Conservation (phyloP, 2,329 filamentous ascomycete species). For the Pseudonectria buxi region DNA sequence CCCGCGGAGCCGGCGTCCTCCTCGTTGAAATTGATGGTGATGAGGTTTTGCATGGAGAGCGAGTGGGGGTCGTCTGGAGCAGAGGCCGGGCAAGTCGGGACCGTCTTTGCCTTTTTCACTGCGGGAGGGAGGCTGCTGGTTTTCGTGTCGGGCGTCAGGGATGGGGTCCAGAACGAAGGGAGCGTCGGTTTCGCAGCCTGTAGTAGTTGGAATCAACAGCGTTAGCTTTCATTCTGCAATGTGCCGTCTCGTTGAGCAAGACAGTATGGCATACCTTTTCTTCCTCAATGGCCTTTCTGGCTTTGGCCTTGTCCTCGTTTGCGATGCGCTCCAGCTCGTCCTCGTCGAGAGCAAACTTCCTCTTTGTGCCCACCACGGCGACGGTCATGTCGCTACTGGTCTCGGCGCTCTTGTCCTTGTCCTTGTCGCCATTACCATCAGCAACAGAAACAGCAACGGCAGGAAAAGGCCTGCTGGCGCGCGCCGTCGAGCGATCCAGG, state of each 20-base stretch:
- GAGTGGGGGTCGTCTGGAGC: slow-evolving; percentile 58
- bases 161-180: slow-evolving; percentile 90
- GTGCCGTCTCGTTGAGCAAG: too few species aligned
- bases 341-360: slow-evolving; percentile 70
- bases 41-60: slow-evolving; percentile 71
- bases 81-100: slow-evolving; percentile 72
- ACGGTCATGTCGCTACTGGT: background rate
- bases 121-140: slow-evolving; percentile 45
- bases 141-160: slow-evolving; percentile 58
- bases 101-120: slow-evolving; percentile 56
- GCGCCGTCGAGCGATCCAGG: slow-evolving; percentile 33
- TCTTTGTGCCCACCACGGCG: slow-evolving; percentile 41
- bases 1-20: slow-evolving; percentile 47
- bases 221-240: slow-evolving; percentile 6
- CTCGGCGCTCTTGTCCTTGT: slow-evolving; percentile 1
- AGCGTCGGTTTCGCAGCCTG: slow-evolving; percentile 59
- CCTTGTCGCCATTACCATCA: slow-evolving; percentile 1
- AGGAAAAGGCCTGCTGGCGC: slow-evolving; percentile 33
- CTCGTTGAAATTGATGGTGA: slow-evolving; percentile 70
- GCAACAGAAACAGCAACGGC: too few species aligned
- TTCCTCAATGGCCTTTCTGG: slow-evolving; percentile 62
- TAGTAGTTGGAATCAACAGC: slow-evolving; percentile 4
- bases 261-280: slow-evolving; percentile 52
- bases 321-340: slow-evolving; percentile 67
- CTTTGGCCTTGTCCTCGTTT: slow-evolving; percentile 60